These are phyloP conservation scores for Fusarium fracticaudum DNA, from an alignment of 2,329 filamentous ascomycete species.

Conservation along the genomic window DNA sequence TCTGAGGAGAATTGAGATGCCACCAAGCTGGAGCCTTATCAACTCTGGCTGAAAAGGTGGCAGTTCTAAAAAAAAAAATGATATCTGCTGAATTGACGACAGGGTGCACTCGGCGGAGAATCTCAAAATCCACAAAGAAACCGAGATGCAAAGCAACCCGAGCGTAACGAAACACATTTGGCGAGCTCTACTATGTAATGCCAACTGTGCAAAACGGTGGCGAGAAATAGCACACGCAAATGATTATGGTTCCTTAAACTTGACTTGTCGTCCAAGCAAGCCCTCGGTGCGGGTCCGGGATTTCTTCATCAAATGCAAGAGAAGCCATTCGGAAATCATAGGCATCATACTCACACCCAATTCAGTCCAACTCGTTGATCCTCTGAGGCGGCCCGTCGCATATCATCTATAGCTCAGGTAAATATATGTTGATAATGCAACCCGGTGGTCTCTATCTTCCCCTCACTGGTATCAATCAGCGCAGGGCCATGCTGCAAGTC, in stretches of 20 bases:
- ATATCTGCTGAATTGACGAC: background rate
- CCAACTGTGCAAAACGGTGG: slow-evolving; percentile 3
- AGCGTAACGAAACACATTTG: background rate
- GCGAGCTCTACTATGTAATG: background rate
- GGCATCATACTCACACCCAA: background rate
- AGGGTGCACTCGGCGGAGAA: background rate
- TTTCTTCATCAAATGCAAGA: slow-evolving; percentile 9
- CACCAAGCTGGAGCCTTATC: background rate
- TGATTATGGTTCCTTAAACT: background rate
- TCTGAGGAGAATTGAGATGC: background rate
- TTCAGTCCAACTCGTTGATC: background rate
- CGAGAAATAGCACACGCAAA: background rate
- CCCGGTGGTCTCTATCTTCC: background rate
- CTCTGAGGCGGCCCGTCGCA: slow-evolving; percentile 21
- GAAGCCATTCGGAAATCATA: slow-evolving; percentile 11
- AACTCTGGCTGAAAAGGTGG: background rate
- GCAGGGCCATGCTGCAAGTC: slow-evolving; percentile 4
- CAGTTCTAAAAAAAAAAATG: background rate
- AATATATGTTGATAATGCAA: slow-evolving; percentile 9
- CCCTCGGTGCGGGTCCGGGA: slow-evolving; percentile 7
- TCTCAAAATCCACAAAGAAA: slow-evolving; percentile 19
- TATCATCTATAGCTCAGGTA: slow-evolving; percentile 8
- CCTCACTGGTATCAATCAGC: background rate
- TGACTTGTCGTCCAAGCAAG: background rate
- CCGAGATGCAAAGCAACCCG: slow-evolving; percentile 3